Percentiles rank a stretch among this genome's conserved stretches.
These are phyloP conservation scores for Phytophthora ramorum DNA, from an alignment of 352 stramenopile species.

Conservation along the genomic window DNA sequence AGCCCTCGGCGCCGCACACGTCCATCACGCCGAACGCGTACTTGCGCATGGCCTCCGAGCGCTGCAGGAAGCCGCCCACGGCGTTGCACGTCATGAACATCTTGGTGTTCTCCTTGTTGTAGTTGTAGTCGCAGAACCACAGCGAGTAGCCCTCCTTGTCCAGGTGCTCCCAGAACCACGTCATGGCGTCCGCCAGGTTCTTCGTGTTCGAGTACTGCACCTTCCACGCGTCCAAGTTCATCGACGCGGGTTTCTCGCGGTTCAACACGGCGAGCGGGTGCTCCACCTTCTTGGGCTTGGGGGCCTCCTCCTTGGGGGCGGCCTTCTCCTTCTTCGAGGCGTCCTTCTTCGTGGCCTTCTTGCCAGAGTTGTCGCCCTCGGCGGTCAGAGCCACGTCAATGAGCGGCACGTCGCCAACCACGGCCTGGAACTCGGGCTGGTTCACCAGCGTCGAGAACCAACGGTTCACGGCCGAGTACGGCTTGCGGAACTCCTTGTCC, in stretches of 20 bases:
- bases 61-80: slow-evolving; percentile 93
- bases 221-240: slow-evolving; percentile 93
- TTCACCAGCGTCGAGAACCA: slow-evolving; percentile 96
- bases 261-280: slow-evolving; percentile 91
- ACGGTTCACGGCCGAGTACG: slow-evolving; percentile 86
- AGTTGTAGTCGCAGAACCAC: slow-evolving; percentile 94
- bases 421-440: slow-evolving; percentile 92
- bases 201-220: slow-evolving; percentile 93
- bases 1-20: slow-evolving; percentile 67
- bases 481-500: slow-evolving; percentile 89
- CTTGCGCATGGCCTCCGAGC: slow-evolving; percentile 92
- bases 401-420: slow-evolving; percentile 92
- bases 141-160: slow-evolving; percentile 91
- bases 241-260: slow-evolving; percentile 75
- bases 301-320: slow-evolving; percentile 46
- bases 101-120: slow-evolving; percentile 94
- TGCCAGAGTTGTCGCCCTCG: slow-evolving; percentile 59
- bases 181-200: slow-evolving; percentile 86
- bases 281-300: slow-evolving; percentile 81
- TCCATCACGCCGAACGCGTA: slow-evolving; percentile 92
- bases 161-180: slow-evolving; percentile 92
- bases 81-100: slow-evolving; percentile 95
- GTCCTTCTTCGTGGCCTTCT: slow-evolving; percentile 42
- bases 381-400: slow-evolving; percentile 75
- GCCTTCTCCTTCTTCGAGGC: slow-evolving; percentile 57